Evolutionary conservation across 805 yeast genomes (phyloP), one percentile per base, ranked within the genome.

Genomic region (Sporopachydermia lactativora): DNA sequence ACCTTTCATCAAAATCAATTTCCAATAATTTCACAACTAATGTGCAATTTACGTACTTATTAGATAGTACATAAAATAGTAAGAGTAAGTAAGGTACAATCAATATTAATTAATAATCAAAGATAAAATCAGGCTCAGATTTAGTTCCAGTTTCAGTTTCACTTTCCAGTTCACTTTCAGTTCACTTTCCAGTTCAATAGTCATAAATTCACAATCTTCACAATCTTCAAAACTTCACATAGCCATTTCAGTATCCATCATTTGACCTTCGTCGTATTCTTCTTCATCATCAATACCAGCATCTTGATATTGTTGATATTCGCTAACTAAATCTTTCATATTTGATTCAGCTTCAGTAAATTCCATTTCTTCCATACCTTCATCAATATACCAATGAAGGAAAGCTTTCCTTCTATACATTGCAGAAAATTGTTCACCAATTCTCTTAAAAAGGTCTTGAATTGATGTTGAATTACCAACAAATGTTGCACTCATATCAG

Each of bases 281-380:
- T 77, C 86, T 47, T 81, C 94, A 43, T 81, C 84, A 50, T 77
- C 92, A 43, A 74, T 70, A 42, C 79, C 75, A 39, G 84, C 86
- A 49, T 83, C 89, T 69, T 86, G 95, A 67, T 88, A 85, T 66
- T 86, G 96, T 67, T 85, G 94, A 60, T 86, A 78, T 64, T 86
- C 96, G 55, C 78, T 76, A 41, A 86, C 89, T 55, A 86, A 71
- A 63, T 88, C 96, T 52, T 77, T 75, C 85, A 86, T 79, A 61
- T 86, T 83, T 43, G 94, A 77, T 65, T 84, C 94, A 41, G 96
- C 96, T 66, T 86, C 96, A 43, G 86, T 75, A 64, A 86, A 86
- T 66, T 86, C 96, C 71, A 79, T 73, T 65, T 81, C 94, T 54
- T 86, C 96, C 96, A 86, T 88, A 66, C 96, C 96, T 64, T 86